Conservation (phyloP, 148 eudicot genomes). For the Silene conica region DNA sequence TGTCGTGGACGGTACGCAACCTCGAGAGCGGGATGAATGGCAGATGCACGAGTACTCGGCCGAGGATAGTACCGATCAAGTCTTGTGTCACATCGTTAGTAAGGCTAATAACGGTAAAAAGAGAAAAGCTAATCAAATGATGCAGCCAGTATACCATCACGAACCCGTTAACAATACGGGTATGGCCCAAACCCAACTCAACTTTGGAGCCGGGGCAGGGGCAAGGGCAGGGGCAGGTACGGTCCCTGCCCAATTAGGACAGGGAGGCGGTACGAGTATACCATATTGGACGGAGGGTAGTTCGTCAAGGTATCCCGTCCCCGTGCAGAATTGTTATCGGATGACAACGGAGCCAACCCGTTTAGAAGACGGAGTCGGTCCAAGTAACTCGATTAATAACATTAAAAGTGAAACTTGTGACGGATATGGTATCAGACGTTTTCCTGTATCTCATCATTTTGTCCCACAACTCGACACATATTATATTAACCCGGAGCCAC, state of each 20-base stretch:
- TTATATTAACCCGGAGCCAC: too few species aligned
- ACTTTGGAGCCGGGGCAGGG: neutral
- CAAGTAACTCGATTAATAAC: too few species aligned
- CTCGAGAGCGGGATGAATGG: neutral
- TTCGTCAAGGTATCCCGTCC: neutral
- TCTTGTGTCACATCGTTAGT: neutral
- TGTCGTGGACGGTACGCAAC: too few species aligned
- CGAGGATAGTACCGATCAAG: neutral
- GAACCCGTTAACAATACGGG: neutral
- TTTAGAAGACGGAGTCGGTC: too few species aligned
- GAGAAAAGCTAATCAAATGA: neutral
- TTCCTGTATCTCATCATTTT: too few species aligned
- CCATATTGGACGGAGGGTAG: neutral
- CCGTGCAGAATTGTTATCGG: neutral
- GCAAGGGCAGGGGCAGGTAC: too few species aligned
- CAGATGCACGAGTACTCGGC: neutral
- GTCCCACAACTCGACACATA: too few species aligned
- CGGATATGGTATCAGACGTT: too few species aligned
- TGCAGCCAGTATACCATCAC: too few species aligned
- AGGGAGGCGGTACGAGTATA: neutral
- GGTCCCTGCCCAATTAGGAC: too few species aligned
- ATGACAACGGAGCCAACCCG: too few species aligned
- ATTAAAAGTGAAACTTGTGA: too few species aligned
- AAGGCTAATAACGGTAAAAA: neutral
- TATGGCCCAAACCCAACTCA: neutral